Percentiles rank a stretch among this genome's conserved stretches.
These are phyloP conservation scores for Aspergillus sp. DNA, from an alignment of 2,329 filamentous ascomycete genomes.

Conservation along the genomic window DNA sequence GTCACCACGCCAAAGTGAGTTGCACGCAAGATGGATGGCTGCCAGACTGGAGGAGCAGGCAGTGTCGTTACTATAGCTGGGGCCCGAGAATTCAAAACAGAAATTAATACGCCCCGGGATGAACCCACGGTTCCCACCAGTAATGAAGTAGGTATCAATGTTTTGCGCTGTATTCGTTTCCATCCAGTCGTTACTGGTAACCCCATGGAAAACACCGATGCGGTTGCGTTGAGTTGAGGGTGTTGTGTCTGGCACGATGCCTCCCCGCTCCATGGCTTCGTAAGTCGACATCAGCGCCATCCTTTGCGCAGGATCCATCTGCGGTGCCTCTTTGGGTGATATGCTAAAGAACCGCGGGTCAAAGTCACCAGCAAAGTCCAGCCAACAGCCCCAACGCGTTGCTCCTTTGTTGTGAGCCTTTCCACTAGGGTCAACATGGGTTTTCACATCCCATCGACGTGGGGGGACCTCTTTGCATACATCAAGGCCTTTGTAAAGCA, in stretches of 20 bases:
- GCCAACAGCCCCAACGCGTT: not conserved
- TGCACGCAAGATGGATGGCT: constrained; percentile 70
- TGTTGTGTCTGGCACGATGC: constrained; percentile 71
- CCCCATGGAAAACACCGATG: constrained; percentile 73
- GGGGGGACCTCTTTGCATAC: not conserved
- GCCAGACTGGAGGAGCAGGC: constrained; percentile 74
- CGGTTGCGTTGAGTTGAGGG: constrained; percentile 64
- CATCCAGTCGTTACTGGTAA: constrained; percentile 74
- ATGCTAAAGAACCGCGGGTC: constrained; percentile 86
- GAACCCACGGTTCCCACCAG: constrained; percentile 58
- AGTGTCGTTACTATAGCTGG: constrained; percentile 72
- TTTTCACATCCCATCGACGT: not conserved
- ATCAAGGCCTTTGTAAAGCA: not conserved
- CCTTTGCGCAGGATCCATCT: constrained; percentile 79
- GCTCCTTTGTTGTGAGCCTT: not conserved
- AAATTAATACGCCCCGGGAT: constrained; percentile 48
- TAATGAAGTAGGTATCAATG: constrained; percentile 69
- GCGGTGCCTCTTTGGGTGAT: constrained; percentile 75
- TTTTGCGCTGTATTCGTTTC: constrained; percentile 73
- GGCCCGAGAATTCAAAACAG: constrained; percentile 74
- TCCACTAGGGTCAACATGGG: not conserved
- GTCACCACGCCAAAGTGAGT: constrained; percentile 71
- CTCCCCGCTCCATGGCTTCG: constrained; percentile 78
- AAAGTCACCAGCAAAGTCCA: constrained; percentile 59
- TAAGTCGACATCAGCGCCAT: constrained; percentile 75